Evolutionary conservation across 805 yeast species (phyloP), one percentile per base, ranked within the genome.

Genomic region (Saturnispora dispora): DNA sequence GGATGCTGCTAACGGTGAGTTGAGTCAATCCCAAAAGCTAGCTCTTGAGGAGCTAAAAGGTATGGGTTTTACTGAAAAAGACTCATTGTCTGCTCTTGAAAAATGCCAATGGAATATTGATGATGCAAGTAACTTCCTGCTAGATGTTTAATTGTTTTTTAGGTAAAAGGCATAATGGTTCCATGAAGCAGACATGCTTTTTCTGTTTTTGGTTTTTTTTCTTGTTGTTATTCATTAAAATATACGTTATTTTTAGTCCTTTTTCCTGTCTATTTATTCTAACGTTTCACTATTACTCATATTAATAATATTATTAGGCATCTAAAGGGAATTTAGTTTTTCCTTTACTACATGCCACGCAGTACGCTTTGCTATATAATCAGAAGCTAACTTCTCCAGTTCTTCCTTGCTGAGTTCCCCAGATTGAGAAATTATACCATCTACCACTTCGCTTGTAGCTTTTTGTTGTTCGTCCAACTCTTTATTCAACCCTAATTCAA

Each of bases 81-180:
- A 81, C 48, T 88, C 91, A 1, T 59, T 76, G 6, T 74, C 72
- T 10, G 96, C 97, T 6, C 72, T 90, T 51, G 73, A 79, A 58
- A 74, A 70, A 61, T 81, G 83, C 57, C 72, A 79, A 53, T 86
- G 91, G 87, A 79, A 85, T 61, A 67, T 89, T 51, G 89, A 83
- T 56, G 82, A 82, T 51, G 96, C 98, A n/a, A 86, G 96, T 1
- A 90, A 90, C 64, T 81, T 74, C 61, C 71, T 90, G 56, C 71
- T 89, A 56, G 97, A 89, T 62, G 74, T 80, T 54, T 48, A 23
- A 37, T 22, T 45, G 15, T 25, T 28, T 46, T 22, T 36, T 36
- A 37, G 10, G 18, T 17, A 2, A 17, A 6, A 30, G 2, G 22
- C 18, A 20, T 28, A n/a, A 20, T 37, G 13, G 15, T n/a, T 28